Evolutionary conservation across 805 yeast species (phyloP).

Genomic region (Candida gorgasii): DNA sequence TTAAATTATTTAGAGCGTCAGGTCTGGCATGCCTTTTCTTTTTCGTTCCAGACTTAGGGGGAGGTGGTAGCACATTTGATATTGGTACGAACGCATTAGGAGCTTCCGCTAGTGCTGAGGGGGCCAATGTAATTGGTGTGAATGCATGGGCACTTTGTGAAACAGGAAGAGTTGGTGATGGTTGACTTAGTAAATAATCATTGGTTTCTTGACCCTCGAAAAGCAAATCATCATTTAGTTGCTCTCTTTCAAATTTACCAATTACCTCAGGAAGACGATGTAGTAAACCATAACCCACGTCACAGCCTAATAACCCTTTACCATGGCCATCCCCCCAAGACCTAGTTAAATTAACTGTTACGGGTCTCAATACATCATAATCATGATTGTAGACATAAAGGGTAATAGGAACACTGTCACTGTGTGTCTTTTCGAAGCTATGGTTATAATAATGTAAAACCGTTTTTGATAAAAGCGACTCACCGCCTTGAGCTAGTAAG

Average conservation of each 20-base stretch:
- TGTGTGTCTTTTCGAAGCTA: conserved; percentile 31
- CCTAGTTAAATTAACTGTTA: conserved; percentile 65
- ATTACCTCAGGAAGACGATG: conserved; percentile 79
- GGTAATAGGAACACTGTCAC: conserved; percentile 41
- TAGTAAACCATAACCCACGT: conserved; percentile 88
- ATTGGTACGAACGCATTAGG: too few species aligned
- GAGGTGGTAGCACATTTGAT: conserved; percentile 8
- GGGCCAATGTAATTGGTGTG: conserved; percentile 15
- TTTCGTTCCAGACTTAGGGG: conserved; percentile 21
- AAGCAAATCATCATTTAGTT: conserved; percentile 33
- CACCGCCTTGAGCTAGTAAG: conserved; percentile 82
- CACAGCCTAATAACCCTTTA: conserved; percentile 84
- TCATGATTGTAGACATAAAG: conserved; percentile 80
- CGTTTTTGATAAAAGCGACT: conserved; percentile 69
- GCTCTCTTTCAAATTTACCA: conserved; percentile 46
- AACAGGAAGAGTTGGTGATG: conserved; percentile 8
- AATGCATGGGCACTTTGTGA: conserved; percentile 10
- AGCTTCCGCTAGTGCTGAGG: too few species aligned
- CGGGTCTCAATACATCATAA: conserved; percentile 82
- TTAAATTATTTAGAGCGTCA: conserved; percentile 27
- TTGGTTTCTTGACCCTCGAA: conserved; percentile 28
- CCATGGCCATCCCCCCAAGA: conserved; percentile 67
- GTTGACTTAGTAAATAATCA: conserved; percentile 17
- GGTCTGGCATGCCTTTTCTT: conserved; percentile 30
- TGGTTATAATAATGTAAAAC: conserved; percentile 58